Conservation (phyloP, 2,329 filamentous ascomycete genomes). For the Calonectria pseudoturangicola region DNA sequence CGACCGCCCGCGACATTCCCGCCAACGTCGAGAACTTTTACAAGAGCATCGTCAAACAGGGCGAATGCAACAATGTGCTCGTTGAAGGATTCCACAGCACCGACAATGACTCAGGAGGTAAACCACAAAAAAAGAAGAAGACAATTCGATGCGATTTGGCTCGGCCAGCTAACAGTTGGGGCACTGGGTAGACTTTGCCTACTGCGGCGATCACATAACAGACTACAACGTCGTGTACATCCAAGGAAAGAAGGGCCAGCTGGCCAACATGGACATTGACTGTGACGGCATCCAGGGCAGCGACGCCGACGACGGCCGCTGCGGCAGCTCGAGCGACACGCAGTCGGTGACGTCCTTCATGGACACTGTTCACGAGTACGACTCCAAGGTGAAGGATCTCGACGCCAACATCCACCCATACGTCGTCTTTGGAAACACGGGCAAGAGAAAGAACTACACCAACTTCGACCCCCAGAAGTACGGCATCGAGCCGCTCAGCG, state of each 20-base stretch:
- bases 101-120: constrained; percentile 61
- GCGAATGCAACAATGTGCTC: constrained; percentile 62
- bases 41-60: constrained; percentile 61
- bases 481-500: constrained; percentile 69
- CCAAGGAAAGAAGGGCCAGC: constrained; percentile 62
- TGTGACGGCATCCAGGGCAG: constrained; percentile 71
- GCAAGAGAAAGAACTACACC: constrained; percentile 55
- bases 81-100: constrained; percentile 64
- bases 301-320: constrained; percentile 65
- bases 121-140: constrained; percentile 8
- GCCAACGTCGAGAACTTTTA: constrained; percentile 64
- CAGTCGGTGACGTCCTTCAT: constrained; percentile 70
- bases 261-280: constrained; percentile 76
- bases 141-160: background rate
- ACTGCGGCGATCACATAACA: constrained; percentile 68
- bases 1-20: constrained; percentile 61
- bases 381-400: constrained; percentile 63
- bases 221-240: constrained; percentile 69
- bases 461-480: constrained; percentile 64
- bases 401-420: constrained; percentile 72
- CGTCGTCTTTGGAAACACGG: constrained; percentile 72
- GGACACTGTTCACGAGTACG: constrained; percentile 61
- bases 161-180: constrained; percentile 21
- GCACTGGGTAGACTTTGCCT: constrained; percentile 57
- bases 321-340: constrained; percentile 64